Base-by-base conservation (phyloP, 805 yeast species). In the Candida chauliodis region DNA sequence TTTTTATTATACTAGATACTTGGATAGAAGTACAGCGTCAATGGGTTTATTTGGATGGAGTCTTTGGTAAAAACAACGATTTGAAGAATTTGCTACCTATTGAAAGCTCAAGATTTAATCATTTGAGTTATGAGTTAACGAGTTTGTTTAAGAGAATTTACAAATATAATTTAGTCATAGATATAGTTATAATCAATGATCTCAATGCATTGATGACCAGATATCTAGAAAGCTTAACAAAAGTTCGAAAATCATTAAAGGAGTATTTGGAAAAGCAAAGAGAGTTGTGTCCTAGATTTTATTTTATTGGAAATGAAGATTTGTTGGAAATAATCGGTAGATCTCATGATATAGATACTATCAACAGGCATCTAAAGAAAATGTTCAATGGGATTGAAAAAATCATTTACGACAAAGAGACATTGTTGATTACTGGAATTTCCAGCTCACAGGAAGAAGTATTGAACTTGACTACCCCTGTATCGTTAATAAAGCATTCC, bases 261-360 rank as follows among this genome's bases (percentile, higher is more conserved):
- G 91, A 86, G 7, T 91, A 80, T 53, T 63, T 91, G 22, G 97
- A 90, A 48, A 75, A 73, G 26, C 95, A 90, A 53, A 65, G 98
- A 45, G 81, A 75, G 29, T 42, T 69, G 1, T 91, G 84, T 50
- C 90, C 96, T 1, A 69, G 97, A 33, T 81, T 89, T 40, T 89
- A 82, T 51, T 90, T 91, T 53, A 63, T 91, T 19, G 96, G 97
- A 5, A 91, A 91, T 54, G 96, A 89, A 43, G 96, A 91, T 54
- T 60, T 91, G 21, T 63, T 91, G 23, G 95, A 87, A 44, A 74
- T 91, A 27, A 73, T 91, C 24, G 96, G 97, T 2, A 73, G 81
- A 36, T 63, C 78, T 0, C 60, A 54, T 4, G 74, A 80, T 45
- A 48, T 76, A 2, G 29, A 32, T 2, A 47, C 54, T n/a, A 65